Base-by-base conservation (phyloP, 2,329 filamentous ascomycete species). In the Diaporthe sp. region DNA sequence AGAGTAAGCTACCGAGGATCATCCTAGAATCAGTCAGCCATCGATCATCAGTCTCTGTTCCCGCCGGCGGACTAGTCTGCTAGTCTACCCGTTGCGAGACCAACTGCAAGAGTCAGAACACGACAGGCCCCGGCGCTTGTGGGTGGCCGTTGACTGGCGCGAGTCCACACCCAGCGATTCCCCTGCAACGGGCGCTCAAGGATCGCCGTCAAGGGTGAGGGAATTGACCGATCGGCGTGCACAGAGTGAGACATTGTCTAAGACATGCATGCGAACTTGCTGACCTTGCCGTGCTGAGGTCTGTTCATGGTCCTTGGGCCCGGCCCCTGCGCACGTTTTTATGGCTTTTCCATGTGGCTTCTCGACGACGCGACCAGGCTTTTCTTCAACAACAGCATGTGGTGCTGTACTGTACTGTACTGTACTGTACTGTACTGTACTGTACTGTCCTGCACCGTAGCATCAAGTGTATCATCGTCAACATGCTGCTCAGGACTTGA, bases 221-320 rank as follows among this genome's bases (percentile, higher is more conserved):
- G 53, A 19, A 42, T 31, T 62, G 81, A 61, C 83, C 84, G 84
- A 79, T 84, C 80, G 81, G 83, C 83, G 80, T 76, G 75, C 67
- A 77, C 71, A 70, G 77, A 82, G 79, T 82, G 79, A 85, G 84
- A 86, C 84, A 85, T 81, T 77, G 76, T 75, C 76, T 79, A 78
- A 78, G 84, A 84, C 83, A 82, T 81, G 79, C 80, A 82, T 79
- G 77, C 72, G 55, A 76, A 76, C 72, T 71, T 75, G 76, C 76
- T 74, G 73, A 22, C 61, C 25, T 44, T 31, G 60, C 60, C 42
- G 19, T 65, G 57, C 57, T 34, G 34, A 58, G 53, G 71, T 67
- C 31, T 31, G 67, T 49, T 49, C 28, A 60, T 25, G 61, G n/a
- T 42, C 49, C 31, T 17, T 22, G 57, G 46, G 42, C 31, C 61